Conservation (phyloP, 169 alveolate genomes). For the Plasmodium knowlesi region DNA sequence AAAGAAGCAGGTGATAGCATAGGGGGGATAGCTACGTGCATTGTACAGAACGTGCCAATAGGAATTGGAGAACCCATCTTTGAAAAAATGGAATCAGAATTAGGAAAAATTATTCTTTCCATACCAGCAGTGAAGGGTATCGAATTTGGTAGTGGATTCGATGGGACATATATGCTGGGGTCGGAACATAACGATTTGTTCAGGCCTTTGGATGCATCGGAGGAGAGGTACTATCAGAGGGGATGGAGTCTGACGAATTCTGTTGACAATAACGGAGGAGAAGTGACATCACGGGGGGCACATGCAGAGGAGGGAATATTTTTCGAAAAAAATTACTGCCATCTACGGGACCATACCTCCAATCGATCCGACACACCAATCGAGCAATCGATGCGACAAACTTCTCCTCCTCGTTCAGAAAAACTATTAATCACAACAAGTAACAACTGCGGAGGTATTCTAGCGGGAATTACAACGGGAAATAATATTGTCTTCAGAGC, state of each 20-base stretch:
- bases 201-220: neutral
- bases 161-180: constrained; percentile 37
- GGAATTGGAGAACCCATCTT: constrained; percentile 58
- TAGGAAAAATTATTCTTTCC: constrained; percentile 44
- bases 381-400: neutral
- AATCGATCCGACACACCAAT: neutral
- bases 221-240: neutral
- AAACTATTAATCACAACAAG: constrained; percentile 23
- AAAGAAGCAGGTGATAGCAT: constrained; percentile 29
- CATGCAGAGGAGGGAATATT: neutral
- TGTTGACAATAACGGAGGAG: neutral
- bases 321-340: neutral
- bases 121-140: constrained; percentile 52
- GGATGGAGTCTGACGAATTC: neutral
- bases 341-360: neutral
- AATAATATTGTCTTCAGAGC: constrained; percentile 41
- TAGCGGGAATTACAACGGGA: constrained; percentile 67
- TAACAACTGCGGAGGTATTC: constrained; percentile 40
- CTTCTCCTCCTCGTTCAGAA: neutral
- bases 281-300: neutral
- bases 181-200: constrained; percentile 54
- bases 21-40: constrained; percentile 49
- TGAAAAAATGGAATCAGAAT: constrained; percentile 49
- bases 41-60: constrained; percentile 26
- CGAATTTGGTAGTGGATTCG: constrained; percentile 56